Conservation (phyloP, 768 basidiomycete species). For the Lactarius tabidus region DNA sequence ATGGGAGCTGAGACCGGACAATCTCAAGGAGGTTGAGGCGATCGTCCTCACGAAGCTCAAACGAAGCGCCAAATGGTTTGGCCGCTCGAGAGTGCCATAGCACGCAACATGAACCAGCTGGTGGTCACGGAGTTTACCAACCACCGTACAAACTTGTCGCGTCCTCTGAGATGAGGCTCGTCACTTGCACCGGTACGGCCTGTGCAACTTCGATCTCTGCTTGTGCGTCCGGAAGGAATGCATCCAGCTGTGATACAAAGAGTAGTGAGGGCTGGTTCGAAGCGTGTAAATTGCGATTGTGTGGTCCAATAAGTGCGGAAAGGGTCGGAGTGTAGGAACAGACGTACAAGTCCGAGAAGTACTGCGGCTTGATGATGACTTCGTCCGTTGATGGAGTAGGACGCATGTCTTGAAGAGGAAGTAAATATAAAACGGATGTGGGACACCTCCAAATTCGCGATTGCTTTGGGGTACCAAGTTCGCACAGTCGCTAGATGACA, state of each 20-base stretch:
- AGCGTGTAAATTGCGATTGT: neutral
- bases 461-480: neutral
- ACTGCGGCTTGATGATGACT: neutral
- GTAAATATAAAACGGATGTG: neutral
- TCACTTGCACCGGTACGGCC: neutral
- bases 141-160: neutral
- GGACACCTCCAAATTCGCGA: neutral
- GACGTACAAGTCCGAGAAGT: conserved; percentile 1
- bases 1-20: neutral
- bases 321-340: conserved; percentile 4
- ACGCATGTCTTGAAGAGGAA: conserved; percentile 12
- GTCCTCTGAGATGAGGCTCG: neutral
- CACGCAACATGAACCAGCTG: neutral
- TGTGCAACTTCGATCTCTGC: neutral
- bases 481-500: neutral
- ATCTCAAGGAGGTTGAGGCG: neutral
- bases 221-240: neutral
- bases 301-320: neutral
- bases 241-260: neutral
- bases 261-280: neutral
- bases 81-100: neutral
- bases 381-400: neutral
- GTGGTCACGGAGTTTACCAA: neutral
- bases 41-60: neutral
- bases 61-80: neutral